phyloP scores from a whole-genome alignment of 805 yeast species.

The Tetrapisispora fleetii region DNA sequence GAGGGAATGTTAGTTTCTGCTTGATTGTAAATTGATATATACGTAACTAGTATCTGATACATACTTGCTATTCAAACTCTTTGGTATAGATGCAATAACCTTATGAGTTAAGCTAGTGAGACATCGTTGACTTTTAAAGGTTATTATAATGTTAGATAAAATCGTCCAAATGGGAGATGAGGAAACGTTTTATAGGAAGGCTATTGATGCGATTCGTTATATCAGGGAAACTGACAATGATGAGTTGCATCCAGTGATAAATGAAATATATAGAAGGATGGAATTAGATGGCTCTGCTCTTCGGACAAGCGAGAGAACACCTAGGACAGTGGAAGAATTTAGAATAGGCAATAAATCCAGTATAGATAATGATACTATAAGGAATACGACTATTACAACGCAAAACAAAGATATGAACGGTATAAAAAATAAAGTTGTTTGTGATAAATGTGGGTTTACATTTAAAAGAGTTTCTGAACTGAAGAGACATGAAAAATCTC shows the following conservation, averaged over 20 bases:
- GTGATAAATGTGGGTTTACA: conserved; percentile 48
- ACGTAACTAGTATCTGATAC: too few species aligned
- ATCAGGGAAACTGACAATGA: conserved; percentile 8
- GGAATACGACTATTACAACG: neutral
- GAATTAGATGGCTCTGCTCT: neutral
- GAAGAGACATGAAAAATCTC: conserved; percentile 66
- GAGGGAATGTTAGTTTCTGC: too few species aligned
- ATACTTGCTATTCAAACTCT: too few species aligned
- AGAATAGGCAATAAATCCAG: neutral
- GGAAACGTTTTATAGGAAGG: conserved; percentile 13
- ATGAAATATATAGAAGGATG: conserved; percentile 6
- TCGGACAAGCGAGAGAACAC: too few species aligned
- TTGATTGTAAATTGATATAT: too few species aligned
- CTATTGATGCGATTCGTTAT: conserved; percentile 19
- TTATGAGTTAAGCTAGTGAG: too few species aligned
- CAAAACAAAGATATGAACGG: too few species aligned
- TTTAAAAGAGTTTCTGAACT: conserved; percentile 60
- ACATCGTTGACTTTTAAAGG: neutral
- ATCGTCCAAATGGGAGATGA: conserved; percentile 7
- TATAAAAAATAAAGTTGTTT: conserved; percentile 22
- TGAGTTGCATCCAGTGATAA: conserved; percentile 15
- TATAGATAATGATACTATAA: neutral
- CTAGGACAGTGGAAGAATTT: too few species aligned
- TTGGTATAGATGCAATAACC: too few species aligned
- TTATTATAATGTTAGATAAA: neutral